Conservation (phyloP, 176 grass and related monocot species). For the Thalia dealbata region DNA sequence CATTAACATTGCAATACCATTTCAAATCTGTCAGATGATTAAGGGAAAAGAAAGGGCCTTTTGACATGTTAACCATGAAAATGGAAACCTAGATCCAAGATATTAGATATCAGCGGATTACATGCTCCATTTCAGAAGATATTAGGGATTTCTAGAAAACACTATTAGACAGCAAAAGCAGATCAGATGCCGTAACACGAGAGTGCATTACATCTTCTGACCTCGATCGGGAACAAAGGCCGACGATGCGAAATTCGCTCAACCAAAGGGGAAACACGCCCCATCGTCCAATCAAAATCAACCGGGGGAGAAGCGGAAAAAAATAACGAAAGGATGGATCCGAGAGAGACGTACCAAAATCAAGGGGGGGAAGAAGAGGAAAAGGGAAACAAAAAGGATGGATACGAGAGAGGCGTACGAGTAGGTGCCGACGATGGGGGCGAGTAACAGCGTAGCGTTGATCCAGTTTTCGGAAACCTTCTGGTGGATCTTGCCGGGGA, state of each 20-base stretch:
- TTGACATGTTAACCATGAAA: too few species aligned
- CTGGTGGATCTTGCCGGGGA: slow-evolving; percentile 96
- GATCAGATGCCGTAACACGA: not conserved
- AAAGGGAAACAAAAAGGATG: not conserved
- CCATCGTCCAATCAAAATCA: not conserved
- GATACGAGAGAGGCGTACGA: slow-evolving; percentile 23
- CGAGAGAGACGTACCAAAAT: slow-evolving; percentile 29
- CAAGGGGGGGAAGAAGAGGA: too few species aligned
- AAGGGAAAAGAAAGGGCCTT: too few species aligned
- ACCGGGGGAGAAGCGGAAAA: too few species aligned
- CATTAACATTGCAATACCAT: too few species aligned
- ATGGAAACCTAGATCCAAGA: too few species aligned
- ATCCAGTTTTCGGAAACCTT: slow-evolving; percentile 99
- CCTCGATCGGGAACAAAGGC: not conserved
- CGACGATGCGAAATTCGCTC: not conserved
- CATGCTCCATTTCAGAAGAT: not conserved
- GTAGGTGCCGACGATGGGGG: slow-evolving; percentile 78
- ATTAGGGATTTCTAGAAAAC: not conserved
- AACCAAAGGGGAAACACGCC: not conserved
- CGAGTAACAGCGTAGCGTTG: slow-evolving; percentile 68
- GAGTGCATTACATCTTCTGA: not conserved
- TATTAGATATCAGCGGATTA: too few species aligned
- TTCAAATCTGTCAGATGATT: too few species aligned
- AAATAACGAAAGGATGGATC: not conserved
- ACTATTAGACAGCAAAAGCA: not conserved